Evolutionary conservation across 768 basidiomycete genomes (phyloP).

Genomic region (Serendipita indica): DNA sequence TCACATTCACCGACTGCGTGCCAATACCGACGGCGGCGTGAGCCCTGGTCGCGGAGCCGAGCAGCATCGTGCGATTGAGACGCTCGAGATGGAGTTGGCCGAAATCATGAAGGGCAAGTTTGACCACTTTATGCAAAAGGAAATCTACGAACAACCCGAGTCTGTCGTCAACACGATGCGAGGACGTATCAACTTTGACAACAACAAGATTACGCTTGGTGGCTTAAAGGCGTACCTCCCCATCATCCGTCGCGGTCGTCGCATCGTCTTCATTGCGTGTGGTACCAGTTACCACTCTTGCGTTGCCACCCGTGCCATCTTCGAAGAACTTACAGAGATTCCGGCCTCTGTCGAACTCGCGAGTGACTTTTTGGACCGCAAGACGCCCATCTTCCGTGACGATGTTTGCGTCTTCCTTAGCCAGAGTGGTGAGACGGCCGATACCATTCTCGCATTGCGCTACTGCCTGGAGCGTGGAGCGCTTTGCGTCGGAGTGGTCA

Average conservation of each 20-base stretch:
- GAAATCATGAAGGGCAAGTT: constrained; percentile 99
- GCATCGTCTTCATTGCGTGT: constrained; percentile 96
- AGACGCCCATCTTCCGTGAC: constrained; percentile 98
- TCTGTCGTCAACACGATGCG: constrained; percentile 99
- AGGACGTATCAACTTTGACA: constrained; percentile 98
- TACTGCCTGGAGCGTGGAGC: constrained; percentile 97
- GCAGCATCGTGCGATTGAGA: constrained; percentile 88
- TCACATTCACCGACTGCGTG: constrained; percentile 95
- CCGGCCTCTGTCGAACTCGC: constrained; percentile 95
- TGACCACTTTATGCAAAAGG: constrained; percentile 99
- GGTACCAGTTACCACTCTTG: constrained; percentile 98
- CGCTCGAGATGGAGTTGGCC: constrained; percentile 95
- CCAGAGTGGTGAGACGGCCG: constrained; percentile 97
- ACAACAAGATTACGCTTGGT: constrained; percentile 79
- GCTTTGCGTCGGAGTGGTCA: constrained; percentile 92
- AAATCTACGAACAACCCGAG: constrained; percentile 98
- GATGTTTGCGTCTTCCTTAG: constrained; percentile 93
- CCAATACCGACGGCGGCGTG: constrained; percentile 52
- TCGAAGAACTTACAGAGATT: constrained; percentile 97
- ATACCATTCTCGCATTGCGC: constrained; percentile 88
- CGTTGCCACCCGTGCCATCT: constrained; percentile 90
- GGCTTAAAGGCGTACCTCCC: constrained; percentile 90
- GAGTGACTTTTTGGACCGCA: constrained; percentile 95
- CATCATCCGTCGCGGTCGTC: constrained; percentile 85
- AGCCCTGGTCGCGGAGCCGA: constrained; percentile 42